Evolutionary conservation across 306 rosid genomes (phyloP).

Genomic region (Prunus padus): DNA sequence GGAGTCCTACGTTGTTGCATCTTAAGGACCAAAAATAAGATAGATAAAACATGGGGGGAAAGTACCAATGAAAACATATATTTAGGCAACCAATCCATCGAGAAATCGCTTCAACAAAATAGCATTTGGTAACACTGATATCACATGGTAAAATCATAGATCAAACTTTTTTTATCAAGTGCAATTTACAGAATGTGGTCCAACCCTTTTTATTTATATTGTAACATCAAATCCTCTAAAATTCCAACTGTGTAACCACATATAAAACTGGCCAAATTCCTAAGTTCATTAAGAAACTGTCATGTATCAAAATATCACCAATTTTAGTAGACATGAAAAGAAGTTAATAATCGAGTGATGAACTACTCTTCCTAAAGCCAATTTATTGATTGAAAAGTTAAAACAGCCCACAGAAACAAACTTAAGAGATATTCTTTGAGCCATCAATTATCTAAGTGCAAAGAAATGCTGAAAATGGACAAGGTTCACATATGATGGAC

Average conservation of each 20-base stretch:
- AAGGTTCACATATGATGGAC: neutral
- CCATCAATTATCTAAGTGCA: neutral
- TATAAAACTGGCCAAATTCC: neutral
- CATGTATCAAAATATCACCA: neutral
- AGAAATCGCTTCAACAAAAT: conserved; percentile 2
- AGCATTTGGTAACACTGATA: neutral
- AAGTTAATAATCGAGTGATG: neutral
- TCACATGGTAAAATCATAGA: neutral
- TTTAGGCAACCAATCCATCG: neutral
- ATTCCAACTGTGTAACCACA: neutral
- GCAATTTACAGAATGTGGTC: neutral
- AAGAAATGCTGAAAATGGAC: neutral
- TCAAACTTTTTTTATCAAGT: neutral
- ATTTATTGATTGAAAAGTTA: neutral
- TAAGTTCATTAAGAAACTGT: neutral
- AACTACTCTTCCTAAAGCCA: neutral
- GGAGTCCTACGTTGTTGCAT: no score
- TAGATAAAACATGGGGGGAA: neutral
- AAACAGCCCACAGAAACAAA: neutral
- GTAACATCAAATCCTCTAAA: neutral
- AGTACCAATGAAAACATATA: conserved; percentile 14
- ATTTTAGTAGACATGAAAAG: neutral
- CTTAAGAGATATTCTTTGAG: neutral
- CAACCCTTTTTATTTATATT: neutral
- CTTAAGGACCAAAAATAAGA: neutral